Conservation (phyloP, 169 alveolate genomes). For the Cryptosporidium andersoni region DNA sequence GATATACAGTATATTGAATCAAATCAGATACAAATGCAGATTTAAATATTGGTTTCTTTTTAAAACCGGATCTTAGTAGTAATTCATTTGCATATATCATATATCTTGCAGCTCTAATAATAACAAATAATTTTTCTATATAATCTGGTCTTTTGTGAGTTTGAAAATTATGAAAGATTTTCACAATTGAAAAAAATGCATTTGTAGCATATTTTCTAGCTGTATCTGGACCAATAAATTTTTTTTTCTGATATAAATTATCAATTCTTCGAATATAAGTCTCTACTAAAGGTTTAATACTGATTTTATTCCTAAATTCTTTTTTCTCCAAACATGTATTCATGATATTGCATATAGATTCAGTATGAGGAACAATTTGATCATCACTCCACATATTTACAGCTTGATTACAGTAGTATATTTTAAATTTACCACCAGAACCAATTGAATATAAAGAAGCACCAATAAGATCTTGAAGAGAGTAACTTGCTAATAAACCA, state of each 20-base stretch:
- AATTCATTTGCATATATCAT: conserved; percentile 66
- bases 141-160: conserved; percentile 67
- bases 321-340: conserved; percentile 24
- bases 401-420: conserved; percentile 48
- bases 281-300: background rate
- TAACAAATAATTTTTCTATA: conserved; percentile 51
- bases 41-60: conserved; percentile 47
- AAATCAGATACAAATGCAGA: conserved; percentile 27
- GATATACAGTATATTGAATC: conserved; percentile 57
- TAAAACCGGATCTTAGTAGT: conserved; percentile 44
- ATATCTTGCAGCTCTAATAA: conserved; percentile 61
- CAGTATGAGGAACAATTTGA: conserved; percentile 43
- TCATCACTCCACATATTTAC: conserved; percentile 70
- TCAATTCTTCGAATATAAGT: conserved; percentile 8
- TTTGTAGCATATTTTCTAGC: conserved; percentile 12
- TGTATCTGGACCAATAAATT: conserved; percentile 45
- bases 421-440: conserved; percentile 4
- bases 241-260: conserved; percentile 18
- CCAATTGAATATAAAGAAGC: conserved; percentile 53
- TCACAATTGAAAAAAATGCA: background rate
- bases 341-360: conserved; percentile 29
- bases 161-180: conserved; percentile 20
- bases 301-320: conserved; percentile 4
- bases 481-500: conserved; percentile 58
- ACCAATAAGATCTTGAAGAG: conserved; percentile 45